Conservation (phyloP, 257 asterid genomes). For the Lycium barbarum region DNA sequence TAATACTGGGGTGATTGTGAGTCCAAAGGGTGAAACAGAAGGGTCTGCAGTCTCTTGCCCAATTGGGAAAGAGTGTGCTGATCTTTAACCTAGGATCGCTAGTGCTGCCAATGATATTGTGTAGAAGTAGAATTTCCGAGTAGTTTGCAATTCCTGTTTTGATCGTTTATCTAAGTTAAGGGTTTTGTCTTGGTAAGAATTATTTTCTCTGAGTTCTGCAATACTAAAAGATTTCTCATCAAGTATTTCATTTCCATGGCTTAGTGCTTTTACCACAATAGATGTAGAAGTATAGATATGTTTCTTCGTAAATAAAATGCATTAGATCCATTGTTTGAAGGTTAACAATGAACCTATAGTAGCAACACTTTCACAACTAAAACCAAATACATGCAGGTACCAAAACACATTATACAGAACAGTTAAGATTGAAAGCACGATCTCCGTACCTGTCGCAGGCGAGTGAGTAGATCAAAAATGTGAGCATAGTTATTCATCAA, state of each 20-base stretch:
- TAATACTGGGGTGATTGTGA: neutral
- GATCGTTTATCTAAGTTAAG: conserved; percentile 23
- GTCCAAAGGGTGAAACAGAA: conserved; percentile 4
- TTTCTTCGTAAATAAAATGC: neutral
- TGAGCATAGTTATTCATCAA: conserved; percentile 91
- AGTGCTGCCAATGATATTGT: neutral
- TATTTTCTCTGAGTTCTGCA: neutral
- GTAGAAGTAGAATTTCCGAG: neutral
- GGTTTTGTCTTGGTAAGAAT: neutral
- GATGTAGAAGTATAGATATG: neutral
- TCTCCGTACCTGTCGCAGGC: conserved; percentile 81
- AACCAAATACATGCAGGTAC: neutral
- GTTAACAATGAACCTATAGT: conserved; percentile 10
- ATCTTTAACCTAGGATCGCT: conserved; percentile 11
- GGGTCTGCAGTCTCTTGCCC: neutral
- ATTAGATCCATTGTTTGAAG: conserved; percentile 13
- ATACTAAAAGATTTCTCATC: conserved; percentile 5
- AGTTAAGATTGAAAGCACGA: conserved; percentile 21
- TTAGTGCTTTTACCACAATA: conserved; percentile 18
- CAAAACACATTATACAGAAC: conserved; percentile 13
- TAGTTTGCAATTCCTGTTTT: neutral
- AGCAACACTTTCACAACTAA: conserved; percentile 12
- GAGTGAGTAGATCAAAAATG: conserved; percentile 90
- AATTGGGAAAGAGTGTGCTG: neutral
- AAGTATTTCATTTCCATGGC: conserved; percentile 8